Base-by-base conservation (phyloP, 257 asterid genomes). In the Rubia yunnanensis region DNA sequence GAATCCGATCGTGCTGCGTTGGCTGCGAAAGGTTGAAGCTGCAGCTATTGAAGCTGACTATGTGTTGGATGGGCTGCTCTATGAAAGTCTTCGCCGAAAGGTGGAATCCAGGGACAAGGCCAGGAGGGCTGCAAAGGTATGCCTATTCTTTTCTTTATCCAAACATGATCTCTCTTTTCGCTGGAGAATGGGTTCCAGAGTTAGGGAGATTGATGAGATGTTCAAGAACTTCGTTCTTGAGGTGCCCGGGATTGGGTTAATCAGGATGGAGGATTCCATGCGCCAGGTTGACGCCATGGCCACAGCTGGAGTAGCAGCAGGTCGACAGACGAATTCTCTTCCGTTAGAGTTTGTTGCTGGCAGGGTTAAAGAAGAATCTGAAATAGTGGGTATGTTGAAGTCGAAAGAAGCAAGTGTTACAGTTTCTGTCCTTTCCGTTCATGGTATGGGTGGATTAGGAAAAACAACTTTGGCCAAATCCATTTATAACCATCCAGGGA, bases 381-480 rank as follows among this genome's bases (percentile, higher is more conserved):
- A 30, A 22, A 49, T 0, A 18, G 9, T 54, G 52, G 39, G 7
- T 52, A 70, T 23, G 1, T 18, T 64, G 24, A 0, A 30, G 38
- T 34, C 38, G n/a, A n/a, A n/a, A n/a, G n/a, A n/a, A n/a, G n/a
- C n/a, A n/a, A n/a, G 38, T 34, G 38, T 9, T 34, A 0, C 38
- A 0, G 7, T 34, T 34, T 30, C 66, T 5, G 63, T 50, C 8
- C 11, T 76, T 48, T 68, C 71, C 32, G 36, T 76, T 0, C 34
- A 23, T 1, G 74, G 71, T 1, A 71, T 67, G 77, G 77, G 74
- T 0, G 77, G 77, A 18, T 35, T 63, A 35, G 73, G 77, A 4
- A 64, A 52, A 50, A 64, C 77, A 11, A 74, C 78, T 18, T 8
- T 80, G 34, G 73, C 81, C 0, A 65, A 67, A 20, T 1, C 1